Conservation (phyloP, 2,329 filamentous ascomycete species). For the Trichoderma simmonsii region DNA sequence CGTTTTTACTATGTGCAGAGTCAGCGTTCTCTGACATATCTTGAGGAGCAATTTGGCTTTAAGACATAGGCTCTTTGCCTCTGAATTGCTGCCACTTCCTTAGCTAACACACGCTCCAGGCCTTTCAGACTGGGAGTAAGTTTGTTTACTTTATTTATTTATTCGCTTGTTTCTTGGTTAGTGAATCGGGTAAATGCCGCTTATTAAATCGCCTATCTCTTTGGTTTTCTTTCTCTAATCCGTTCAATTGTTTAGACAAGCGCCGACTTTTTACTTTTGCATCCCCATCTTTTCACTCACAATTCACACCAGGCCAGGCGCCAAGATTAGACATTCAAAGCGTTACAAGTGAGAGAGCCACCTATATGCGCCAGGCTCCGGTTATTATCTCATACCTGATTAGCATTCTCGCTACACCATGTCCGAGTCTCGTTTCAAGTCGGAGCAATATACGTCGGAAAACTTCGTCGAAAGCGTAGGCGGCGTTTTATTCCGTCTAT, state of each 20-base stretch:
- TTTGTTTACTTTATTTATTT: no score
- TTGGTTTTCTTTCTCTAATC: not conserved
- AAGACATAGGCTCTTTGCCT: no score
- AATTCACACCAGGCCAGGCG: not conserved
- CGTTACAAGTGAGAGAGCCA: not conserved
- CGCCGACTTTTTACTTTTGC: not conserved
- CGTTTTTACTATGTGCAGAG: no score
- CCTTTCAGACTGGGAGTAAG: no score
- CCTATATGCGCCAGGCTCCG: no score
- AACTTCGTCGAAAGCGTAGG: conserved; percentile 23
- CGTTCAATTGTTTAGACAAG: not conserved
- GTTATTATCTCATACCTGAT: not conserved
- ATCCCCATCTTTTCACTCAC: not conserved
- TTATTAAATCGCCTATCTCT: not conserved
- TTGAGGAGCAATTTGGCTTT: no score
- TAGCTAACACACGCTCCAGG: no score
- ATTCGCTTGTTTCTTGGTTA: no score
- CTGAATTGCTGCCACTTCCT: no score
- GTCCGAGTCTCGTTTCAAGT: not conserved
- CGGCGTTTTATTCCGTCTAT: conserved; percentile 22
- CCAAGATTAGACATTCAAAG: not conserved
- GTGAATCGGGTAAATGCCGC: not conserved
- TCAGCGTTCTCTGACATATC: no score
- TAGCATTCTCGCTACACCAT: not conserved
- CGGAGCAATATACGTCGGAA: not conserved